Evolutionary conservation across 306 rosid genomes (phyloP), one percentile per base, ranked within the genome.

Genomic region (Pyrus communis): DNA sequence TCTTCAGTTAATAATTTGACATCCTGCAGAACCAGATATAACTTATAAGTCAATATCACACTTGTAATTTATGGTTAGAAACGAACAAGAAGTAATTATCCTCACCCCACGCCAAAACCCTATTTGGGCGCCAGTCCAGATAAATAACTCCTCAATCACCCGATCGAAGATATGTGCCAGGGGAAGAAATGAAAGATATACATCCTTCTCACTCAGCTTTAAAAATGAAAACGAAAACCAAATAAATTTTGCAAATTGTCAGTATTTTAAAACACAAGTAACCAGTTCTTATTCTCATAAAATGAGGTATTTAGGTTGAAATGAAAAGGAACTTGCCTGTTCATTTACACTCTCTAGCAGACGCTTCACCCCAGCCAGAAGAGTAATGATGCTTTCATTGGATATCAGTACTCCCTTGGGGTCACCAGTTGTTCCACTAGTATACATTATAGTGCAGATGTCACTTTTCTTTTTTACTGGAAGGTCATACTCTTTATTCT

Each of bases 31-130:
- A 75, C 71, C 11, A 64, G 45, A 81, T 23, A 28, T 81, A 51
- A 51, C 55, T 4, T 51, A 5, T 15, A 43, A 80, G 57, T 49
- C 45, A 42, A 42, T 68, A 68, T 80, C 70, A 78, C 62, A 78
- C 69, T 61, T 60, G 43, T 57, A 31, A 73, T 76, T 67, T 51
- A 40, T 68, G 13, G 38, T 62, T 14, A 69, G 54, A 67, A 70
- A 58, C 15, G 23, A 82, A 38, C 11, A 42, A 49, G 58, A 54
- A 63, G 55, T 38, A 61, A 27, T 69, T 69, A 60, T 68, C 82
- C 96, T 89, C 86, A 92, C 97, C 90, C 99, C 99, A 81, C 92
- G 97, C 99, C 99, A 95, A 83, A 92, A 95, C 75, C 99, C 97
- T 70, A 95, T 95, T 28, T 96, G 89, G 78, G 89, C 97, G 67